phyloP scores from a whole-genome alignment of 306 rosid species.

The Cotoneaster glaucophyllus region DNA sequence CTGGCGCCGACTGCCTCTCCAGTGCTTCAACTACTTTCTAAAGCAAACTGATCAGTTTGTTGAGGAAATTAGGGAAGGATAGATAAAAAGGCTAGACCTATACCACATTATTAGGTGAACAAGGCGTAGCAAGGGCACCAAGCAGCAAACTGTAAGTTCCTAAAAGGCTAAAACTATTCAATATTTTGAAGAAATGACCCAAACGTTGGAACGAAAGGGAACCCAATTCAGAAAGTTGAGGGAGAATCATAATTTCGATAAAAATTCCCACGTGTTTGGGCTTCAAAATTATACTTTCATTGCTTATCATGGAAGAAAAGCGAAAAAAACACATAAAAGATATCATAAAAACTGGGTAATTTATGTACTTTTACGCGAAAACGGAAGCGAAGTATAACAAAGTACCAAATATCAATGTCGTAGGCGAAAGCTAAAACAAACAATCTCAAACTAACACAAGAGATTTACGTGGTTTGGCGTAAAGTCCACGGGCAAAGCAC shows the following conservation, averaged over 20 bases:
- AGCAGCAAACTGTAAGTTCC: not conserved
- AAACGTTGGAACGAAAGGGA: not conserved
- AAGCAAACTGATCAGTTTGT: slow-evolving; percentile 26
- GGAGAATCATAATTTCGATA: not conserved
- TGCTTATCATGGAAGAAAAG: not conserved
- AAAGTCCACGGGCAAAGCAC: too few species aligned
- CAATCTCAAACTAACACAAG: too few species aligned
- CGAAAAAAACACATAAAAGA: not conserved
- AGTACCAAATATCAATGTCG: too few species aligned
- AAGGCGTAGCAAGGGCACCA: not conserved
- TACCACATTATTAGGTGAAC: not conserved
- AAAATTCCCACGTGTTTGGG: not conserved
- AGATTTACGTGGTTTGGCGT: too few species aligned
- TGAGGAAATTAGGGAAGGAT: not conserved
- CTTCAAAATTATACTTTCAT: not conserved
- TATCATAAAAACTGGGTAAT: not conserved
- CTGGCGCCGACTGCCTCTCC: slow-evolving; percentile 68
- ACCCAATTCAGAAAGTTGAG: not conserved
- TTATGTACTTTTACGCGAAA: too few species aligned
- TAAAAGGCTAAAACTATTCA: not conserved
- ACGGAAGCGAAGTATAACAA: too few species aligned
- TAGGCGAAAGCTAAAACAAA: too few species aligned
- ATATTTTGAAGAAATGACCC: not conserved
- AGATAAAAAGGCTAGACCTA: not conserved
- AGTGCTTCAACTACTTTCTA: slow-evolving; percentile 78